Conservation (phyloP, 2,329 filamentous ascomycete species). For the Verticillium isaacii region DNA sequence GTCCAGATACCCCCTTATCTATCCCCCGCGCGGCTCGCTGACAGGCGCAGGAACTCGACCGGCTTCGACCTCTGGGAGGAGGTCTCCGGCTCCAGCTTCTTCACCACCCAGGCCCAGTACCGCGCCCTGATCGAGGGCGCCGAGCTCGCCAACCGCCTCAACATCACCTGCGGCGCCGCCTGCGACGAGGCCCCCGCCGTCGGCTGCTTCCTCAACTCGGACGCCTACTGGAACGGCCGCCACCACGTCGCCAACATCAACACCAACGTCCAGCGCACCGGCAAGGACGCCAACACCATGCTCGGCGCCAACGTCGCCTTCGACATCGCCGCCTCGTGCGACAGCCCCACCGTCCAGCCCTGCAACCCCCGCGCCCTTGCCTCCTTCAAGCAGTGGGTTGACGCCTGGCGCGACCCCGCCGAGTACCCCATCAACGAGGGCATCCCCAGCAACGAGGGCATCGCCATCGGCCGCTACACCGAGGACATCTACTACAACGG, state of each 20-base stretch:
- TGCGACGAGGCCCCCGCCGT: slow-evolving; percentile 48
- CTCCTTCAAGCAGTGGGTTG: slow-evolving; percentile 51
- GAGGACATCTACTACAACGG: slow-evolving; percentile 51
- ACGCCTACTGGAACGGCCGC: slow-evolving; percentile 50
- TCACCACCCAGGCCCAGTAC: slow-evolving; percentile 51
- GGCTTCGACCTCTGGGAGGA: slow-evolving; percentile 61
- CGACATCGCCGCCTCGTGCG: slow-evolving; percentile 43
- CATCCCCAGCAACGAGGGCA: slow-evolving; percentile 36
- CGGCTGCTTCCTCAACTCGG: slow-evolving; percentile 45
- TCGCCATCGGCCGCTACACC: slow-evolving; percentile 39
- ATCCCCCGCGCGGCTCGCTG: too few relatives aligned
- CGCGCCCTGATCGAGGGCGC: slow-evolving; percentile 45
- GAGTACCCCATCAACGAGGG: slow-evolving; percentile 49
- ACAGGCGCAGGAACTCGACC: slow-evolving; percentile 37
- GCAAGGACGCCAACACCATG: slow-evolving; percentile 52
- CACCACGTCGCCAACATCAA: slow-evolving; percentile 51
- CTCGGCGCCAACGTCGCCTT: slow-evolving; percentile 43
- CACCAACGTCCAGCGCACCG: slow-evolving; percentile 38
- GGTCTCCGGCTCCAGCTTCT: slow-evolving; percentile 52
- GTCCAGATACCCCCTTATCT: too few relatives aligned
- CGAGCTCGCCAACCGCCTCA: slow-evolving; percentile 43
- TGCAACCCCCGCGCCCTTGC: slow-evolving; percentile 45
- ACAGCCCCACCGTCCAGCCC: slow-evolving; percentile 51
- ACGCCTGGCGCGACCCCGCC: slow-evolving; percentile 43
- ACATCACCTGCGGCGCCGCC: slow-evolving; percentile 37